Evolutionary conservation across 768 basidiomycete genomes (phyloP).

Genomic region (Amanita inopinata): DNA sequence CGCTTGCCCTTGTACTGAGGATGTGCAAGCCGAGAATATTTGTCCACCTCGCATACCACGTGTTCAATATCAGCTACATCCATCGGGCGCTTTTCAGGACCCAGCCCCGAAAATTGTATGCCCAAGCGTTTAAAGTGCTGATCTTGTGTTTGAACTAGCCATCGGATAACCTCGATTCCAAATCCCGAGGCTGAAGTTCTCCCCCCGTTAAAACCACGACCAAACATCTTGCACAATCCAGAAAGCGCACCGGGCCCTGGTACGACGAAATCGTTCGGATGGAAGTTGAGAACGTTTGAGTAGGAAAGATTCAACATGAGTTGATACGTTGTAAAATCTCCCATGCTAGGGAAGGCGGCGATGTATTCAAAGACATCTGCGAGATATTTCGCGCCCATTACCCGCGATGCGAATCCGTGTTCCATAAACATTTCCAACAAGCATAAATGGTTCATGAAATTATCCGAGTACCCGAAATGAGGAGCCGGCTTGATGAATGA

Average conservation of each 20-base stretch:
- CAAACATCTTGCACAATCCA: constrained; percentile 65
- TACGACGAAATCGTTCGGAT: constrained; percentile 60
- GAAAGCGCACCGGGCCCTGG: constrained; percentile 57
- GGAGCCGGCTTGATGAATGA: constrained; percentile 70
- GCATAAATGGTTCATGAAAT: constrained; percentile 53
- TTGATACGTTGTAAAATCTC: constrained; percentile 67
- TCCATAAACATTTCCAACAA: constrained; percentile 54
- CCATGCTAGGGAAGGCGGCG: constrained; percentile 57
- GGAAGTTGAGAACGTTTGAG: constrained; percentile 47
- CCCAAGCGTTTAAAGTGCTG: constrained; percentile 54
- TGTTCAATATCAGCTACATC: constrained; percentile 71
- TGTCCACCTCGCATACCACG: constrained; percentile 69
- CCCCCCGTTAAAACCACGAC: constrained; percentile 25
- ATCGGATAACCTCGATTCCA: constrained; percentile 53
- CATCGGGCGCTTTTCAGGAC: constrained; percentile 39
- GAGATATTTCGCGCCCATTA: constrained; percentile 42
- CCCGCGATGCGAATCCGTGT: constrained; percentile 36
- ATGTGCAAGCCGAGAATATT: constrained; percentile 56
- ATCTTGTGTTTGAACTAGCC: constrained; percentile 49
- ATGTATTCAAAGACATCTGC: constrained; percentile 57
- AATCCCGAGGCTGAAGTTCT: constrained; percentile 23
- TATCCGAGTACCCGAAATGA: constrained; percentile 33
- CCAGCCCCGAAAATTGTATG: constrained; percentile 40
- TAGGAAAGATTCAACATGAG: constrained; percentile 53
- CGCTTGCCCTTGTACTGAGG: constrained; percentile 35